A percentile compares a stretch with the other conserved stretches of the same genome.
phyloP scores from a whole-genome alignment of 305 asterid genomes.

The Rubia peregrina region DNA sequence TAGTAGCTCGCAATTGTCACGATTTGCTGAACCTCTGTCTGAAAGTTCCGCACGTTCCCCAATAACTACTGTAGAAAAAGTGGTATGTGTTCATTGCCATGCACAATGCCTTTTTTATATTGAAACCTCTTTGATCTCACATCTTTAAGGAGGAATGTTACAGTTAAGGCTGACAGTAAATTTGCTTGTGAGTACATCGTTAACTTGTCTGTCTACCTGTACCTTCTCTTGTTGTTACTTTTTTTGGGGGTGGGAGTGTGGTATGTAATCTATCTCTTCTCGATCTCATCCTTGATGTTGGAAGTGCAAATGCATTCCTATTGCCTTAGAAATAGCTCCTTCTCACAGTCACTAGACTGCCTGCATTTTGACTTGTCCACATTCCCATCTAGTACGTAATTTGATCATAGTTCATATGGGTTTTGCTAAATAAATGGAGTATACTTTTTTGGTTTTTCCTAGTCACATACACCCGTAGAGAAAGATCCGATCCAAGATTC shows the following conservation, averaged over 20 bases:
- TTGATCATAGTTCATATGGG: background rate
- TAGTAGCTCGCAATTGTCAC: slow-evolving; percentile 79
- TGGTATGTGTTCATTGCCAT: slow-evolving; percentile 42
- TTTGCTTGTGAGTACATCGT: background rate
- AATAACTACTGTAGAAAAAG: slow-evolving; percentile 50
- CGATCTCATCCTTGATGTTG: background rate
- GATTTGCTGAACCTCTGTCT: slow-evolving; percentile 78
- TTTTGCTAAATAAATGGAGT: background rate
- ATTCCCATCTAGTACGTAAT: background rate
- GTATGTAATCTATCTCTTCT: no score
- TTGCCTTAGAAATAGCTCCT: background rate
- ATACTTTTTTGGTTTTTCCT: no score
- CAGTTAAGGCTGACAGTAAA: background rate
- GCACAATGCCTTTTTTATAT: background rate
- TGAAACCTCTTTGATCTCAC: slow-evolving; percentile 8
- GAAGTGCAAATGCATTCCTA: no score
- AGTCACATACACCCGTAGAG: background rate
- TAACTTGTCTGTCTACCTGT: background rate
- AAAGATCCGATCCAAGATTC: no score
- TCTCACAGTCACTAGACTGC: background rate
- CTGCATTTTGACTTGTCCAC: background rate
- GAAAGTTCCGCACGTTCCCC: slow-evolving; percentile 58
- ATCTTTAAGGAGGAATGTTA: background rate
- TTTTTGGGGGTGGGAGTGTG: no score
- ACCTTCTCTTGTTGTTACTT: background rate